phyloP scores from a whole-genome alignment of 495 filamentous ascomycete species.

The Neurospora sp. region DNA sequence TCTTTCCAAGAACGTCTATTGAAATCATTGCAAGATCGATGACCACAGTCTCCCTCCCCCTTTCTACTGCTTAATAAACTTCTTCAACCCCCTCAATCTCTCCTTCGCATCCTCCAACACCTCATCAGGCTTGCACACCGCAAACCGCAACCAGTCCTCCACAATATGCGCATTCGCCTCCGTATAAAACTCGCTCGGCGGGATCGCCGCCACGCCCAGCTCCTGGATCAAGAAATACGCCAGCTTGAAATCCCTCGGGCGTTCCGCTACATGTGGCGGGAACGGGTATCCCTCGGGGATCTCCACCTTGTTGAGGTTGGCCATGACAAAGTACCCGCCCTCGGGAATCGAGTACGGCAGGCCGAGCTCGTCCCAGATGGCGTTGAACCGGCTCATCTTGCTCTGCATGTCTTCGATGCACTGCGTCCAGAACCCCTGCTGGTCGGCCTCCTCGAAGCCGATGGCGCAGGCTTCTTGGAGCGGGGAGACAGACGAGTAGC shows the following conservation, averaged over 20 bases:
- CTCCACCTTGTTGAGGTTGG: constrained; percentile 76
- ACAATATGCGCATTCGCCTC: constrained; percentile 69
- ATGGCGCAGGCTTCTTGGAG: constrained; percentile 95
- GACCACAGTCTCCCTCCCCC: not conserved
- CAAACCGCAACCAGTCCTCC: constrained; percentile 89
- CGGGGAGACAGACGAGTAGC: constrained; percentile 86
- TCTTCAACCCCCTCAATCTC: constrained; percentile 73
- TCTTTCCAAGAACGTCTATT: not conserved
- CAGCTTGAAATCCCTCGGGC: constrained; percentile 87
- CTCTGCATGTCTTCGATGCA: constrained; percentile 73
- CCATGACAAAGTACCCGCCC: constrained; percentile 93
- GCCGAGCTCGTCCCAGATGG: constrained; percentile 78
- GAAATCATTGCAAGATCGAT: not conserved
- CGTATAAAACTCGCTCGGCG: constrained; percentile 94
- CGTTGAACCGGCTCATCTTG: constrained; percentile 83
- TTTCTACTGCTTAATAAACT: constrained; percentile 45
- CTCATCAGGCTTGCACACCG: constrained; percentile 91
- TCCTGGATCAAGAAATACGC: constrained; percentile 95
- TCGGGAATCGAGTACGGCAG: constrained; percentile 89
- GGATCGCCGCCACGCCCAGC: constrained; percentile 89
- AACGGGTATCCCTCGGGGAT: constrained; percentile 75
- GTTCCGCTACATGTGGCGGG: constrained; percentile 73
- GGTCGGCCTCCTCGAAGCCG: constrained; percentile 83
- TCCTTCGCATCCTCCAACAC: constrained; percentile 86
- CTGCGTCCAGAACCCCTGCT: constrained; percentile 79